Evolutionary conservation across 495 filamentous ascomycete genomes (phyloP).

Genomic region (Trichoderma erinaceum): DNA sequence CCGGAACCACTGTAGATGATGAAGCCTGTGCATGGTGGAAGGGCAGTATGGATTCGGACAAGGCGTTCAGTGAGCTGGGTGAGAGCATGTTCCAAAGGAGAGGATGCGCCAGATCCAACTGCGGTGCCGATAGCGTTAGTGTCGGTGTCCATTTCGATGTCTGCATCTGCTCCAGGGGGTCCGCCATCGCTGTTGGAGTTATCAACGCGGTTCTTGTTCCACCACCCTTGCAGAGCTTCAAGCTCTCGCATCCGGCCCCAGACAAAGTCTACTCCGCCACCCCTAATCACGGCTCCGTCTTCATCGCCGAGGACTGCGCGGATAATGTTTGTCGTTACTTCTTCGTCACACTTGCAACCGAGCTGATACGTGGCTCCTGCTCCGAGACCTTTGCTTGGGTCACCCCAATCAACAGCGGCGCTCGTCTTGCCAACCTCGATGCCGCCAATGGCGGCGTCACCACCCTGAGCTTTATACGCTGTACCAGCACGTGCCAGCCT

Average conservation of each 20-base stretch:
- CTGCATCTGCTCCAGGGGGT: slow-evolving; percentile 14
- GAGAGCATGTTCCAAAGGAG: slow-evolving; percentile 47
- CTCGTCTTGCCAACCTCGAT: slow-evolving; percentile 55
- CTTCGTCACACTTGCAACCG: slow-evolving; percentile 66
- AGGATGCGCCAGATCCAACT: slow-evolving; percentile 19
- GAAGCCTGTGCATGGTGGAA: slow-evolving; percentile 80
- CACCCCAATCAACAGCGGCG: slow-evolving; percentile 85
- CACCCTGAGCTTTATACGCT: slow-evolving; percentile 45
- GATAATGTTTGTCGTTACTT: slow-evolving; percentile 64
- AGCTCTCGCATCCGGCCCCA: slow-evolving; percentile 85
- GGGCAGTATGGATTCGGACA: slow-evolving; percentile 59
- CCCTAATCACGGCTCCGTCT: slow-evolving; percentile 54
- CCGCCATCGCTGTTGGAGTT: slow-evolving; percentile 19
- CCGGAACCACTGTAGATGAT: slow-evolving; percentile 86
- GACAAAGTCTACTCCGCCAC: slow-evolving; percentile 74
- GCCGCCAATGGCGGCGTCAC: slow-evolving; percentile 35
- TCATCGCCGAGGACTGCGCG: slow-evolving; percentile 63
- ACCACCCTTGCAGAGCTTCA: slow-evolving; percentile 77
- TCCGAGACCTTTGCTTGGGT: slow-evolving; percentile 66
- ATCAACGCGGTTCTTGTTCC: slow-evolving; percentile 43
- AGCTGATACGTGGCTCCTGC: slow-evolving; percentile 64
- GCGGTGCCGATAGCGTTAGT: slow-evolving; percentile 15
- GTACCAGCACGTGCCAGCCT: slow-evolving; percentile 57
- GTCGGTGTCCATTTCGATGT: slow-evolving; percentile 18
- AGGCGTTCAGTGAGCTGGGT: slow-evolving; percentile 50